Conservation (phyloP, 768 basidiomycete species). For the Russula lepida region DNA sequence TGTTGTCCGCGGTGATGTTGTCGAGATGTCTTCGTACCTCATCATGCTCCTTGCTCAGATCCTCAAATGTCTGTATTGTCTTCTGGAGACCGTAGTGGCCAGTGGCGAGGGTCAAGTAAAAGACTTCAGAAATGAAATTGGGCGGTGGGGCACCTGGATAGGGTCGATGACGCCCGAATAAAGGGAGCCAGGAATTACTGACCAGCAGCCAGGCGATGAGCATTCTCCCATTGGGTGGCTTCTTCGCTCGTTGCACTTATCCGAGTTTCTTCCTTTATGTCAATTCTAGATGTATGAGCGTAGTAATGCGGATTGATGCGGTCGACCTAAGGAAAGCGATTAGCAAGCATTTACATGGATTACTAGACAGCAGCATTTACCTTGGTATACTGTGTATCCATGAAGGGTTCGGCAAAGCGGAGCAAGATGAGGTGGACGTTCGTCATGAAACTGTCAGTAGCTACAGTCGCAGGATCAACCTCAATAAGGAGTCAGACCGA, state of each 20-base stretch:
- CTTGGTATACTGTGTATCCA: constrained; percentile 87
- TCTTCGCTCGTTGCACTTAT: constrained; percentile 91
- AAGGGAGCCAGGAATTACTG: not conserved
- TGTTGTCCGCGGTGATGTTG: constrained; percentile 61
- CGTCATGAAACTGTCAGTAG: constrained; percentile 88
- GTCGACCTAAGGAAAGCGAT: constrained; percentile 53
- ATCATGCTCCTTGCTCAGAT: constrained; percentile 64
- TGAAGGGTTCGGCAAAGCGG: constrained; percentile 87
- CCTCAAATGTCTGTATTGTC: constrained; percentile 69
- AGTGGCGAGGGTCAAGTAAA: constrained; percentile 81
- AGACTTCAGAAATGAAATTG: constrained; percentile 94
- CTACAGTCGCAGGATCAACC: constrained; percentile 80
- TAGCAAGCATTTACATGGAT: not conserved
- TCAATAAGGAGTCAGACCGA: constrained; percentile 25
- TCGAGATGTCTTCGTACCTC: constrained; percentile 74
- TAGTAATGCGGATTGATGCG: constrained; percentile 83
- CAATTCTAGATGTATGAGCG: constrained; percentile 59
- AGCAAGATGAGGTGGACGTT: constrained; percentile 80
- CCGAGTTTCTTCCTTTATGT: constrained; percentile 83
- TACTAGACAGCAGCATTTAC: constrained; percentile 30
- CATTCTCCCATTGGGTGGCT: constrained; percentile 60
- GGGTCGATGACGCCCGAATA: constrained; percentile 22
- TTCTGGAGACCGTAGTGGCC: constrained; percentile 83
- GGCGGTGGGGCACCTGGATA: constrained; percentile 41
- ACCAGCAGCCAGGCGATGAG: constrained; percentile 42